A percentile compares a stretch with the other conserved stretches of the same genome.
phyloP scores from a whole-genome alignment of 2,329 filamentous ascomycete species.

The Coniochaeta ligniaria region DNA sequence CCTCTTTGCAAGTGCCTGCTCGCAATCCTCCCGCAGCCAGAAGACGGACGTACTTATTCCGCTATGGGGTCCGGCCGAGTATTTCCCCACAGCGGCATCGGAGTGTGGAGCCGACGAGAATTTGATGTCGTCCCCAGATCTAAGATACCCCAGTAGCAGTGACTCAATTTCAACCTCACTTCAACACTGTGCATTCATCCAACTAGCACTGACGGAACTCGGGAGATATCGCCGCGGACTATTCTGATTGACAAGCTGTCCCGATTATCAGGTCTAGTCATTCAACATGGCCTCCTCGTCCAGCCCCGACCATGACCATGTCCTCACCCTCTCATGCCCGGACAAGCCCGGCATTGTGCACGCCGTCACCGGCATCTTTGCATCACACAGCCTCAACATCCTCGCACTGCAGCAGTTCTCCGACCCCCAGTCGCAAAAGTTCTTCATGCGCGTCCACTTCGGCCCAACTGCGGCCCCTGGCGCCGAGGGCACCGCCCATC shows the following conservation, averaged over 20 bases:
- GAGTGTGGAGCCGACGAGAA: background rate
- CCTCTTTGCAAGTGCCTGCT: too few relatives aligned
- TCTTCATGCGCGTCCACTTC: conserved; percentile 88
- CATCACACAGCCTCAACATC: conserved; percentile 68
- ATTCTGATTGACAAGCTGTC: too few relatives aligned
- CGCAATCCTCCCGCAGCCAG: too few relatives aligned
- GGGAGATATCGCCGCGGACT: too few relatives aligned
- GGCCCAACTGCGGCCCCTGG: conserved; percentile 41
- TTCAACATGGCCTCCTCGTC: conserved; percentile 1
- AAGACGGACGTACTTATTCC: background rate
- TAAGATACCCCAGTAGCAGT: background rate
- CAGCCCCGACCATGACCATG: conserved; percentile 43
- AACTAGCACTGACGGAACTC: too few relatives aligned
- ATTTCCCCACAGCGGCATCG: background rate
- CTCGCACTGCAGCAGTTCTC: conserved; percentile 81
- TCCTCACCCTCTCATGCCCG: conserved; percentile 76
- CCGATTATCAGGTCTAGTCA: background rate
- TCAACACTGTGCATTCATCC: background rate
- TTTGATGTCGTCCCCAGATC: background rate
- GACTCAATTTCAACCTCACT: background rate
- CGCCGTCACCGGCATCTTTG: conserved; percentile 72
- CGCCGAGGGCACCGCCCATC: conserved; percentile 37
- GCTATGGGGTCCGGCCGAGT: background rate
- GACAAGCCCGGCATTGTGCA: conserved; percentile 82
- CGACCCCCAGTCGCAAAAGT: conserved; percentile 64